Conservation (phyloP, 768 basidiomycete species). For the Amanita rubescens region DNA sequence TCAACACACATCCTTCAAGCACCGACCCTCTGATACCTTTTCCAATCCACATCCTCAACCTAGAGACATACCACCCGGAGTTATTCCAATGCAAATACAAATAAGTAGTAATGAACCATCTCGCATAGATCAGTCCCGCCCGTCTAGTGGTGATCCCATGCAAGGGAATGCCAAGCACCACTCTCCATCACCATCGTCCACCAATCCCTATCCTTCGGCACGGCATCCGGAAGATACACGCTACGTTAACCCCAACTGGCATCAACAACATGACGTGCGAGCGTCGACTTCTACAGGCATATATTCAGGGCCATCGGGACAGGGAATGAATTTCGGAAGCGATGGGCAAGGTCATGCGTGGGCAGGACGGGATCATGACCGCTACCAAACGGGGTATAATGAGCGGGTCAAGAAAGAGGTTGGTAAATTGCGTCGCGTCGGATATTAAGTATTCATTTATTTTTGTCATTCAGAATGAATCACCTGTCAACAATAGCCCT, state of each 20-base stretch:
- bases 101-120: neutral
- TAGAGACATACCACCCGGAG: neutral
- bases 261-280: constrained; percentile 10
- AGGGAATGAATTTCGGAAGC: neutral
- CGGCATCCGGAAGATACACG: constrained; percentile 29
- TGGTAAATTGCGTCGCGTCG: neutral
- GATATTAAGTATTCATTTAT: neutral
- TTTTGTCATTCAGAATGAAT: neutral
- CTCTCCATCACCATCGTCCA: constrained; percentile 14
- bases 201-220: constrained; percentile 23
- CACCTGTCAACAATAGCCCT: neutral
- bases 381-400: constrained; percentile 1
- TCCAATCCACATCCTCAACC: neutral
- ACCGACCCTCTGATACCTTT: neutral
- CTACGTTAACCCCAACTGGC: constrained; percentile 18
- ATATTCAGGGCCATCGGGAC: neutral
- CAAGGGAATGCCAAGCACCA: neutral
- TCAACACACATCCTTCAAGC: constrained; percentile 7
- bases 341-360: neutral
- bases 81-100: neutral
- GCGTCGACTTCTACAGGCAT: neutral
- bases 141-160: neutral
- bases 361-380: neutral
- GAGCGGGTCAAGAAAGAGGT: constrained; percentile 6
- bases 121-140: neutral